Base-by-base conservation (phyloP, 192 early-diverging fungal species). In the Allomyces macrogynus region DNA sequence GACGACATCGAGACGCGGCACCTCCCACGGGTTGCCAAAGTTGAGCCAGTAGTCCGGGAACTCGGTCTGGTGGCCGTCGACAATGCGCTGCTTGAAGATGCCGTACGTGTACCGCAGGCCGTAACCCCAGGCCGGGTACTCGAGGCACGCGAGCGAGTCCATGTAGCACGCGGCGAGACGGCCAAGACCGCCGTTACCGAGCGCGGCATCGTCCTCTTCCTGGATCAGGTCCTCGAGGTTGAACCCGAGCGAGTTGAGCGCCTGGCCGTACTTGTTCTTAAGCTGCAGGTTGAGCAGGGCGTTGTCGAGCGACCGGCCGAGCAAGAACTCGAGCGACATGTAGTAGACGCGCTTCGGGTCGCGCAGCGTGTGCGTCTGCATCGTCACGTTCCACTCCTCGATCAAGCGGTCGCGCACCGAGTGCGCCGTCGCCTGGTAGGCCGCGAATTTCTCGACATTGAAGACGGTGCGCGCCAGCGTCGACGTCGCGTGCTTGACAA, bases 41-140 rank as follows among this genome's bases (percentile, higher is more conserved):
- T 87, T 90, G 60, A 98, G 82, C 95, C 95, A 98, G 76, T 93
- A 93, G 76, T 98, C 95, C 18, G 93, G 93, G 49, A 78, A 81
- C 73, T 98, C 93, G 22, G 84, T 85, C 73, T 98, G 95, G 75
- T 87, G 94, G 7, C 95, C 95, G 67, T 98, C 92, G 60, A 91
- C 79, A 68, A 97, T 90, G 74, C 85, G 81, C 76, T 98, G 95
- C 76, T 98, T 87, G 81, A 98, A 98, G 78, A 98, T 96, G 72
- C 95, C 95, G 75, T 98, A 98, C 64, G 85, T 89, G 80, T 95
- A 98, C 43, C 95, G 85, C 66, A 98, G 86, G 62, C 95, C 95
- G 66, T 98, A 98, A 66, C 95, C 90, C 90, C 93, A 92, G 32
- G 86, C 91, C 23, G 95, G 93, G 66, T 91, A 91, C 73, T 97